Percentiles rank a stretch among this genome's conserved stretches.
These are phyloP conservation scores for Hylodesmum podocarpum DNA, from an alignment of 306 rosid species.

Conservation along the genomic window DNA sequence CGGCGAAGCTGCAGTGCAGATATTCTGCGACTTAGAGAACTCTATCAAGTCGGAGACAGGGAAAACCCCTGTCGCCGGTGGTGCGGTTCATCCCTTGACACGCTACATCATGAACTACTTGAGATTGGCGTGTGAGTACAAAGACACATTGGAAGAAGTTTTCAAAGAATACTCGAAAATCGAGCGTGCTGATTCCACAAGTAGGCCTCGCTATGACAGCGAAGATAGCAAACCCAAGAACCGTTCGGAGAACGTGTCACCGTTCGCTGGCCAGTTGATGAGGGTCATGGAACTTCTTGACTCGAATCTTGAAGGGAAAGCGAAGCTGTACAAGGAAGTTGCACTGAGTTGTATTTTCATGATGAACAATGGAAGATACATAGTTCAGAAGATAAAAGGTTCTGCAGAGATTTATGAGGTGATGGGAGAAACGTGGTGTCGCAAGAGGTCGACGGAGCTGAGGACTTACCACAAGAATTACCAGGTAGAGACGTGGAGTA, in stretches of 20 bases:
- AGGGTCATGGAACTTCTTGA: constrained; percentile 73
- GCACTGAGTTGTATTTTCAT: constrained; percentile 66
- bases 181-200: constrained; percentile 51
- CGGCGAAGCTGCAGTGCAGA: constrained; percentile 43
- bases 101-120: constrained; percentile 51
- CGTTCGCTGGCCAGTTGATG: constrained; percentile 48
- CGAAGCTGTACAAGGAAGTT: constrained; percentile 62
- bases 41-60: constrained; percentile 40
- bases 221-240: not conserved
- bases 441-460: constrained; percentile 63
- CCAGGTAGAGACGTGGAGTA: constrained; percentile 77
- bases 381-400: constrained; percentile 75
- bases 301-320: constrained; percentile 55
- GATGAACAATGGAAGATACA: constrained; percentile 93
- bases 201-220: constrained; percentile 28
- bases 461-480: constrained; percentile 75
- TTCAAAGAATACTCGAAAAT: constrained; percentile 48
- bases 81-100: constrained; percentile 49
- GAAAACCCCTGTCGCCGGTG: constrained; percentile 40
- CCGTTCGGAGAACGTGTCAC: constrained; percentile 31
- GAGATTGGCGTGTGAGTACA: constrained; percentile 41
- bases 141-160: constrained; percentile 48
- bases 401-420: constrained; percentile 52
- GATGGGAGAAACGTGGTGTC: constrained; percentile 79
- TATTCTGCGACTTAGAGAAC: constrained; percentile 44